A percentile compares a stretch with the other conserved stretches of the same genome.
phyloP scores from a whole-genome alignment of 2,329 filamentous ascomycete species.

The Cladophialophora chaetospira region DNA sequence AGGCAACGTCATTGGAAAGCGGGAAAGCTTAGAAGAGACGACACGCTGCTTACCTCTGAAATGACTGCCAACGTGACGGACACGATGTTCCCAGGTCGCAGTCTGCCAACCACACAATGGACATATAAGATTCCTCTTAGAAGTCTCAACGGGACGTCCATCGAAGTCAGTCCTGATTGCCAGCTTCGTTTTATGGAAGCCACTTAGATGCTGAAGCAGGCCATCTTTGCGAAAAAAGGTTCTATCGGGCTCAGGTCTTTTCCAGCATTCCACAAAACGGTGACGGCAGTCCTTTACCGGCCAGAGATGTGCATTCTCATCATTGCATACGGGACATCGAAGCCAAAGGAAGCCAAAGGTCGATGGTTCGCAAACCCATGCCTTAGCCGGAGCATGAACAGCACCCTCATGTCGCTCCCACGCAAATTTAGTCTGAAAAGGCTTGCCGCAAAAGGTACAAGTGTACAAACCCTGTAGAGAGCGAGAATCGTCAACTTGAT shows the following conservation, averaged over 20 bases:
- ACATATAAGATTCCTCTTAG: background rate
- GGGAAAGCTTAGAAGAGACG: too few species aligned
- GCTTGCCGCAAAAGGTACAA: background rate
- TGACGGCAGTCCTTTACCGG: background rate
- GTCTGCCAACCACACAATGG: background rate
- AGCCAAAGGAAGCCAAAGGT: background rate
- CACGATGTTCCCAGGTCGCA: background rate
- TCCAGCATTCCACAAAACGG: background rate
- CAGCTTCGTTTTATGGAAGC: background rate
- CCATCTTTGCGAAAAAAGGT: background rate
- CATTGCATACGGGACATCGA: background rate
- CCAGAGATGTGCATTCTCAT: background rate
- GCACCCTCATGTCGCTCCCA: background rate
- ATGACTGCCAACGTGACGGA: background rate
- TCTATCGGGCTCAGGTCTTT: background rate
- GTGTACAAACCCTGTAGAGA: too few species aligned
- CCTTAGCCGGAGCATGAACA: background rate
- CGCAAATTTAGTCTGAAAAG: background rate
- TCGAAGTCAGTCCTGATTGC: background rate
- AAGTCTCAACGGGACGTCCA: background rate
- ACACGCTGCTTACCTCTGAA: background rate
- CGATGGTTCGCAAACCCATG: background rate
- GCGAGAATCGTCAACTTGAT: too few species aligned
- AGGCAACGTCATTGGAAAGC: too few species aligned
- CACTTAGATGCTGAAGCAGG: background rate